Conservation (phyloP, 257 asterid genomes). For the Nicotiana sylvestris region DNA sequence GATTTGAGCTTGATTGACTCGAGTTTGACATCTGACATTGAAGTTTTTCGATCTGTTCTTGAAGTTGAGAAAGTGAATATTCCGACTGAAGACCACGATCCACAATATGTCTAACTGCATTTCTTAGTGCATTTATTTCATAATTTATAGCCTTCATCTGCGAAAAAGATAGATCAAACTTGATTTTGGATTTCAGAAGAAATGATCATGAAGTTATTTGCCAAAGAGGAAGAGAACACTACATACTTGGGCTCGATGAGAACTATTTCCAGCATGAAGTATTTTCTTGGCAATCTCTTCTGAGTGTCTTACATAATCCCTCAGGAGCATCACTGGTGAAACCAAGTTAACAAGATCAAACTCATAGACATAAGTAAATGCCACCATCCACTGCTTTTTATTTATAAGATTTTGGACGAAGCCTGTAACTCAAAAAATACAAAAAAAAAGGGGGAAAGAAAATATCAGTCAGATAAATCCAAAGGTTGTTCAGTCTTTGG, state of each 20-base stretch:
- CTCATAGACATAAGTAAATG: conserved; percentile 19
- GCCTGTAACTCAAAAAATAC: background rate
- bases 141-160: conserved; percentile 12
- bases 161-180: background rate
- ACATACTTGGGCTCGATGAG: conserved; percentile 11
- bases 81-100: conserved; percentile 16
- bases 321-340: conserved; percentile 22
- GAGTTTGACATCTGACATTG: conserved; percentile 1
- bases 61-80: conserved; percentile 17
- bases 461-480: background rate
- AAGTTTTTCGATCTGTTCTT: conserved; percentile 4
- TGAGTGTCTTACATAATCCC: background rate
- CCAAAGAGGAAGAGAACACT: background rate
- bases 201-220: background rate
- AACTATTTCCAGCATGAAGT: background rate
- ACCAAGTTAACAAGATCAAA: conserved; percentile 13
- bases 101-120: conserved; percentile 10
- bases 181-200: background rate
- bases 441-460: background rate
- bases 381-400: conserved; percentile 10
- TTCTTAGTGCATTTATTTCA: conserved; percentile 11
- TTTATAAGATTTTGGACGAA: background rate
- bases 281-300: background rate
- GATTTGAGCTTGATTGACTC: conserved; percentile 3
- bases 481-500: background rate